These are phyloP conservation scores for Leptographium lundbergii DNA, from an alignment of 2,329 filamentous ascomycete genomes.

Conservation along the genomic window DNA sequence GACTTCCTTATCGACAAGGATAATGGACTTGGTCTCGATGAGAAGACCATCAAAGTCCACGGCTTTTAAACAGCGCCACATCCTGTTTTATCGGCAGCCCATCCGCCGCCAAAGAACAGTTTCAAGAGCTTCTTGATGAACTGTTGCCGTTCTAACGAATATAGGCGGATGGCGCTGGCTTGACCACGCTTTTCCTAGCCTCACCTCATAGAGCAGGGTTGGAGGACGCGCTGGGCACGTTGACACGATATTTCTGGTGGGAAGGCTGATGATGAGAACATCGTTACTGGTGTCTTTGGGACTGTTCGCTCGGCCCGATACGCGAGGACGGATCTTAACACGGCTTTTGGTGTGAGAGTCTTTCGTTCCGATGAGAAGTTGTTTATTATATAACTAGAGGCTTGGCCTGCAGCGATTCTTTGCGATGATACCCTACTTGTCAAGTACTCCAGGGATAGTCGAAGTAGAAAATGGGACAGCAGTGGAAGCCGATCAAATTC, in stretches of 20 bases:
- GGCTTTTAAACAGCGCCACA: slow-evolving; percentile 39
- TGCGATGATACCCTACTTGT: not conserved
- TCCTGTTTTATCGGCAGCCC: slow-evolving; percentile 1
- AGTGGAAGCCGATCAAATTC: not conserved
- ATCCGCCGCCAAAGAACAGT: not conserved
- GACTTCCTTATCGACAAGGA: slow-evolving; percentile 96
- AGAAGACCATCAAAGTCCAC: slow-evolving; percentile 93
- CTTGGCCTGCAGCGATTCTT: not conserved
- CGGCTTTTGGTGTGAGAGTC: too few relatives aligned
- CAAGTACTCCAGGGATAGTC: not conserved
- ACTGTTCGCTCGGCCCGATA: not conserved
- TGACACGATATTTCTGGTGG: not conserved
- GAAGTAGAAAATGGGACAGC: slow-evolving; percentile 1
- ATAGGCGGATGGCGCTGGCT: not conserved
- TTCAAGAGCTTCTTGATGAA: not conserved
- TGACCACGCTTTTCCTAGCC: not conserved
- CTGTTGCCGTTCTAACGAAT: not conserved
- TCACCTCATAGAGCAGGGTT: not conserved
- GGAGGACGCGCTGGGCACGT: not conserved
- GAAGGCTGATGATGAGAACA: not conserved
- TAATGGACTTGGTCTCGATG: slow-evolving; percentile 83
- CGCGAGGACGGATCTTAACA: not conserved
- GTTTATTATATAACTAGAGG: not conserved
- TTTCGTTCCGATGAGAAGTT: not conserved
- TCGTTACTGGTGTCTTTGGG: not conserved